A percentile compares a stretch with the other conserved stretches of the same genome.
Conservation (phyloP, 2,329 filamentous ascomycete genomes). For the Verticillium dahliae region DNA sequence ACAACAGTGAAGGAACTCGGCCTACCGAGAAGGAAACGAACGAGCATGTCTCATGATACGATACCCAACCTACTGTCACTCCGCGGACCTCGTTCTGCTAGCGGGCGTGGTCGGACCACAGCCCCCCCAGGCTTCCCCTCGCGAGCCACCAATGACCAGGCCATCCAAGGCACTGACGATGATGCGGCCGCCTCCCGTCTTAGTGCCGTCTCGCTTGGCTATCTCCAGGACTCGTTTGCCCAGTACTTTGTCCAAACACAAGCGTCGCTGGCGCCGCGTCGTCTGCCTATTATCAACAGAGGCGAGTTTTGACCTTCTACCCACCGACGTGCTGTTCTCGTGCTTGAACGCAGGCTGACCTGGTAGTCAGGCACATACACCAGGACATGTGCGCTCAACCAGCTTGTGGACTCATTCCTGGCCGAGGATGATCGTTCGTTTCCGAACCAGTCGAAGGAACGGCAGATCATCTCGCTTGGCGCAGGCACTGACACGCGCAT, state of each 20-base stretch:
- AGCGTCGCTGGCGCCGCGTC: constrained; percentile 45
- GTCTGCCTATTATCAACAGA: constrained; percentile 90
- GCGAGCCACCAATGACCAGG: constrained; percentile 54
- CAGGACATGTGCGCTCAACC: constrained; percentile 76
- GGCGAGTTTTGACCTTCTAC: constrained; percentile 43
- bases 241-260: constrained; percentile 53
- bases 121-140: constrained; percentile 15
- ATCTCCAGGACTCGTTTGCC: constrained; percentile 78
- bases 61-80: constrained; percentile 73
- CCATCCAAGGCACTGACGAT: constrained; percentile 83
- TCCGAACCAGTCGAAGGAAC: constrained; percentile 12
- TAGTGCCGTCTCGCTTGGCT: constrained; percentile 81
- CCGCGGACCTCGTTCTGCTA: constrained; percentile 37
- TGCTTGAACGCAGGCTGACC: constrained; percentile 5
- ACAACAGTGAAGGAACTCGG: no score
- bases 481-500: constrained; percentile 90
- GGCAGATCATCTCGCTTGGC: constrained; percentile 84
- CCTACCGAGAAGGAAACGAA: no score
- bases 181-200: constrained; percentile 85
- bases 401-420: constrained; percentile 68
- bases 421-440: constrained; percentile 14
- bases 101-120: constrained; percentile 26
- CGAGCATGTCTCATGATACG: constrained; percentile 58
- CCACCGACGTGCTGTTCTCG: neutral
- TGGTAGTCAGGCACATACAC: constrained; percentile 73